phyloP scores from a whole-genome alignment of 306 rosid genomes.

The Rosa chinensis region DNA sequence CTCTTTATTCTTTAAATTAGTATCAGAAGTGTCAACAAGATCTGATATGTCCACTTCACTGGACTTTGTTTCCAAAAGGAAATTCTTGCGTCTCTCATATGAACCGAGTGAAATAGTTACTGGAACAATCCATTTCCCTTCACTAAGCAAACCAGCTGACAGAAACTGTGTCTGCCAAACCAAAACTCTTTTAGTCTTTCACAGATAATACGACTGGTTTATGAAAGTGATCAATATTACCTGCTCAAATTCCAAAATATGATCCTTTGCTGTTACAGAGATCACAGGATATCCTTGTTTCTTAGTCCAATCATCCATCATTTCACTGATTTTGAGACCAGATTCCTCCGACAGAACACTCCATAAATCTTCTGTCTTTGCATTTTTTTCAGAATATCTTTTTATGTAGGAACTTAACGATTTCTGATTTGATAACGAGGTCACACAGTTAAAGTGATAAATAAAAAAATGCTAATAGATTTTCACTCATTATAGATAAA shows the following conservation, averaged over 20 bases:
- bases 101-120: slow-evolving; percentile 54
- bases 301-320: slow-evolving; percentile 68
- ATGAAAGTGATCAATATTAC: slow-evolving; percentile 21
- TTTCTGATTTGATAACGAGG: slow-evolving; percentile 43
- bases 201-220: background rate
- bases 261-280: slow-evolving; percentile 38
- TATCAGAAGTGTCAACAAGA: slow-evolving; percentile 25
- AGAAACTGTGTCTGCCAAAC: slow-evolving; percentile 54
- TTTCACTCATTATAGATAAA: background rate
- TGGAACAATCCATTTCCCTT: slow-evolving; percentile 57
- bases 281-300: slow-evolving; percentile 64
- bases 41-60: slow-evolving; percentile 48
- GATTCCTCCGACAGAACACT: slow-evolving; percentile 56
- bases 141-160: slow-evolving; percentile 43
- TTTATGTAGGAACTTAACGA: slow-evolving; percentile 48
- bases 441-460: background rate
- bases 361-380: slow-evolving; percentile 66
- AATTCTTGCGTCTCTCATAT: slow-evolving; percentile 35
- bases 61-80: slow-evolving; percentile 42
- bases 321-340: slow-evolving; percentile 40
- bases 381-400: slow-evolving; percentile 53
- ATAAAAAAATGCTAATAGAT: background rate
- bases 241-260: slow-evolving; percentile 54
- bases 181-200: slow-evolving; percentile 22
- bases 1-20: slow-evolving; percentile 21